Percentiles rank a stretch among this genome's conserved stretches.
These are phyloP conservation scores for Syzygium malaccense DNA, from an alignment of 441 rosid genomes.

Conservation along the genomic window DNA sequence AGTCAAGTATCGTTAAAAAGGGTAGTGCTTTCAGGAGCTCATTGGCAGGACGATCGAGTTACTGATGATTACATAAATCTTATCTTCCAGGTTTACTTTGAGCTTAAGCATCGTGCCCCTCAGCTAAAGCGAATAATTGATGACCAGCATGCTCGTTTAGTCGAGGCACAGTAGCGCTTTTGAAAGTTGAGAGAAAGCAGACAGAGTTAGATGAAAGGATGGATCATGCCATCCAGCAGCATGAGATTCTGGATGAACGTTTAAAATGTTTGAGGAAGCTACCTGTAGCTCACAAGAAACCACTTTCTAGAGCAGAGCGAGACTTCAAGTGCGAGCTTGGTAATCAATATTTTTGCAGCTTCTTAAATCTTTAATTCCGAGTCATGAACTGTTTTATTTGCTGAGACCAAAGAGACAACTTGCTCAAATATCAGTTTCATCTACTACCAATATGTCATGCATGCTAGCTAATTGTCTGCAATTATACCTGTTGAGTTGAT, in stretches of 20 bases:
- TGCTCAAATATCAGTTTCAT: background rate
- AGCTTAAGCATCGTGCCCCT: conserved; percentile 87
- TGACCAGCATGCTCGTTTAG: conserved; percentile 59
- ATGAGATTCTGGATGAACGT: conserved; percentile 57
- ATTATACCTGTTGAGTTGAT: background rate
- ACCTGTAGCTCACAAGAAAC: conserved; percentile 76
- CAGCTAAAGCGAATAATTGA: conserved; percentile 75
- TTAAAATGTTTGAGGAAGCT: conserved; percentile 61
- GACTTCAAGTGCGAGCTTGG: conserved; percentile 87
- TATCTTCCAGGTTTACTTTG: conserved; percentile 53
- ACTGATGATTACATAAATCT: background rate
- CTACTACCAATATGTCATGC: background rate
- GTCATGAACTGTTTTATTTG: background rate
- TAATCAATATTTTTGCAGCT: conserved; percentile 20
- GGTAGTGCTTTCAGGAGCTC: background rate
- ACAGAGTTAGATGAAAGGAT: conserved; percentile 51
- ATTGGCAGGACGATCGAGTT: background rate
- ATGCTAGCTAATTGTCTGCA: background rate
- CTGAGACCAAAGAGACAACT: background rate
- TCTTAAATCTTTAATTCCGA: background rate
- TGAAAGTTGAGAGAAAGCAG: conserved; percentile 67
- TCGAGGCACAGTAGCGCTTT: conserved; percentile 53
- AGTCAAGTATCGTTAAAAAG: no score
- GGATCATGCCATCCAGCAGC: conserved; percentile 29
- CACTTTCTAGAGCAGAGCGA: conserved; percentile 80